Evolutionary conservation across 306 rosid genomes (phyloP).

Genomic region (Ormosia emarginata): DNA sequence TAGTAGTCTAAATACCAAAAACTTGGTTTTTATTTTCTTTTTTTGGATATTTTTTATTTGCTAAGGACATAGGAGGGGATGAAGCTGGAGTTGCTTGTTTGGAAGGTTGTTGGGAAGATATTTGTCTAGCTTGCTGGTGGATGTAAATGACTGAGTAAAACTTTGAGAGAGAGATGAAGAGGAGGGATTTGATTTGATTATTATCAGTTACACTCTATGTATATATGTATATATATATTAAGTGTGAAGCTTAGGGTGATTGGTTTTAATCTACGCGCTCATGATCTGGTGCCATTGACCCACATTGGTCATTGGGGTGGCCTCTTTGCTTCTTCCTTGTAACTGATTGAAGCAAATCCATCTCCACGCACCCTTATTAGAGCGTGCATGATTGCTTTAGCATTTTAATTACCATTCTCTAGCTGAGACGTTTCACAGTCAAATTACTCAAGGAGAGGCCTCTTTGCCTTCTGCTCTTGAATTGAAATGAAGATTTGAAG

Average conservation of each 20-base stretch:
- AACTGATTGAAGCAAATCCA: slow-evolving; percentile 1
- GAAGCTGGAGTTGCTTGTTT: not conserved
- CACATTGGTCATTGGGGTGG: slow-evolving; percentile 22
- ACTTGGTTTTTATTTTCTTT: not conserved
- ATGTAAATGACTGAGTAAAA: not conserved
- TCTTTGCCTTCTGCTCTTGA: not conserved
- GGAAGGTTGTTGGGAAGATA: not conserved
- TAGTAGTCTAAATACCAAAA: not conserved
- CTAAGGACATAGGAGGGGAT: not conserved
- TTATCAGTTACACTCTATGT: not conserved
- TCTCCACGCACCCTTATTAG: slow-evolving; percentile 27
- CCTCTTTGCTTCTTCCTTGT: slow-evolving; percentile 11
- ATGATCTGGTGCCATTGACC: slow-evolving; percentile 32
- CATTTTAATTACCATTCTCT: slow-evolving; percentile 12
- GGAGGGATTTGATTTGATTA: not conserved
- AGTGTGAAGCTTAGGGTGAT: slow-evolving; percentile 27
- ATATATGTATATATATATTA: not conserved
- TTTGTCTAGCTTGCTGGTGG: not conserved
- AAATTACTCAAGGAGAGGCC: not conserved
- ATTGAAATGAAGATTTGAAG: not conserved
- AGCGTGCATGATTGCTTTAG: slow-evolving; percentile 21
- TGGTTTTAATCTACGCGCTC: slow-evolving; percentile 7
- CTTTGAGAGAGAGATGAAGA: not conserved
- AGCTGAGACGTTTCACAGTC: slow-evolving; percentile 5
- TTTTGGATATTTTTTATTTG: not conserved